Conservation (phyloP, 768 basidiomycete species). For the Tubosaeta brunneosetosa region DNA sequence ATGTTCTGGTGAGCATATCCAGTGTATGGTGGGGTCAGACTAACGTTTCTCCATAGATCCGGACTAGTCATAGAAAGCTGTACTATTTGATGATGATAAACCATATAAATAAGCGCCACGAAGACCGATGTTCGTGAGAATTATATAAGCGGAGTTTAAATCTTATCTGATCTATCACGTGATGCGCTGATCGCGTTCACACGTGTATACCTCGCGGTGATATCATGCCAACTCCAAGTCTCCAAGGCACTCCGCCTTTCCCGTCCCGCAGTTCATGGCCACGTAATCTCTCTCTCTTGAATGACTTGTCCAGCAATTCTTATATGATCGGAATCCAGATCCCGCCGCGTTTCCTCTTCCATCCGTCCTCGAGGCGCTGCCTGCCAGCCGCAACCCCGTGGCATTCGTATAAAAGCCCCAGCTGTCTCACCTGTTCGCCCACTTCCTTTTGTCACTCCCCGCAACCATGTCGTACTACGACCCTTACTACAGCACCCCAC, state of each 20-base stretch:
- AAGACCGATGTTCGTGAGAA: background rate
- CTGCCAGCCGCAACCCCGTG: slow-evolving; percentile 15
- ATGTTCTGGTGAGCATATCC: slow-evolving; percentile 17
- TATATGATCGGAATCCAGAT: slow-evolving; percentile 13
- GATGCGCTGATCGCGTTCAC: background rate
- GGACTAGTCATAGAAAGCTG: background rate
- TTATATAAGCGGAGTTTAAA: background rate
- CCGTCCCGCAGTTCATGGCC: slow-evolving; percentile 4
- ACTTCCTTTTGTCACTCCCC: slow-evolving; percentile 8
- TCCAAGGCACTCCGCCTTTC: slow-evolving; percentile 22
- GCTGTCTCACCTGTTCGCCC: background rate
- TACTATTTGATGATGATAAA: background rate
- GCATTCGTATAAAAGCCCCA: slow-evolving; percentile 24
- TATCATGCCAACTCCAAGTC: background rate
- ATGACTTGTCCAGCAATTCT: background rate
- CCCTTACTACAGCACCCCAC: slow-evolving; percentile 30
- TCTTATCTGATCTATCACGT: background rate
- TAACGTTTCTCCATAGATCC: slow-evolving; percentile 4
- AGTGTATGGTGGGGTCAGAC: background rate
- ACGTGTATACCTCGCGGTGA: background rate
- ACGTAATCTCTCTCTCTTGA: too few relatives aligned
- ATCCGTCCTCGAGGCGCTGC: slow-evolving; percentile 29
- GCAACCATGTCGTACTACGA: slow-evolving; percentile 43
- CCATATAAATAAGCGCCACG: too few relatives aligned
- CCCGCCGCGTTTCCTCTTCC: slow-evolving; percentile 11